Evolutionary conservation across 805 yeast genomes (phyloP).

Genomic region (Lachancea nothofagi): DNA sequence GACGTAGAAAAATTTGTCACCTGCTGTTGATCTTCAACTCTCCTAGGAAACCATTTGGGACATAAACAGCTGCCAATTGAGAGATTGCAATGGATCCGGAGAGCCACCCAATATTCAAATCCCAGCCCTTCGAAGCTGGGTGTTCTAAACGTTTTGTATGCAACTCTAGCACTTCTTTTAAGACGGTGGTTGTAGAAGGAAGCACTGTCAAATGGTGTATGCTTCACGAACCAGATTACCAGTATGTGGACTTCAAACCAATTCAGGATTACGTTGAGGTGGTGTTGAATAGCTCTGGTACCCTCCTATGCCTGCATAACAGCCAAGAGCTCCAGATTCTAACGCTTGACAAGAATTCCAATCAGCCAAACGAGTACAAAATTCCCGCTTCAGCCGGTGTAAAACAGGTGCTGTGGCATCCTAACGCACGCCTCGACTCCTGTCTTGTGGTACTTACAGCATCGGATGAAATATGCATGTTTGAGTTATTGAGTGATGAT

Average conservation of each 20-base stretch:
- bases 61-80: background rate
- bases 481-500: conserved; percentile 16
- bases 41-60: background rate
- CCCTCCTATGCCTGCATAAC: conserved; percentile 20
- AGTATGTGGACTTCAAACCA: conserved; percentile 14
- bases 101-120: conserved; percentile 10
- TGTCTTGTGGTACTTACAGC: conserved; percentile 22
- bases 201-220: conserved; percentile 20
- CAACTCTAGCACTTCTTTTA: conserved; percentile 15
- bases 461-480: conserved; percentile 23
- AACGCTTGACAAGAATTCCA: conserved; percentile 27
- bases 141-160: conserved; percentile 15
- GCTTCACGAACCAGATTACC: conserved; percentile 10
- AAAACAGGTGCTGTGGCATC: conserved; percentile 46
- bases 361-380: background rate
- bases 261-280: conserved; percentile 11
- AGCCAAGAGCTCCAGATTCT: conserved; percentile 17
- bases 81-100: conserved; percentile 4
- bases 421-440: conserved; percentile 21
- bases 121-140: background rate
- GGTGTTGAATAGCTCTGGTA: conserved; percentile 17
- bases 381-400: conserved; percentile 12
- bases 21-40: background rate
- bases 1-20: conserved; percentile 4
- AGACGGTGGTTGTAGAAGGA: conserved; percentile 18